phyloP scores from a whole-genome alignment of 1,284 basidiomycete genomes.

The Mrakiaceae sp. region DNA sequence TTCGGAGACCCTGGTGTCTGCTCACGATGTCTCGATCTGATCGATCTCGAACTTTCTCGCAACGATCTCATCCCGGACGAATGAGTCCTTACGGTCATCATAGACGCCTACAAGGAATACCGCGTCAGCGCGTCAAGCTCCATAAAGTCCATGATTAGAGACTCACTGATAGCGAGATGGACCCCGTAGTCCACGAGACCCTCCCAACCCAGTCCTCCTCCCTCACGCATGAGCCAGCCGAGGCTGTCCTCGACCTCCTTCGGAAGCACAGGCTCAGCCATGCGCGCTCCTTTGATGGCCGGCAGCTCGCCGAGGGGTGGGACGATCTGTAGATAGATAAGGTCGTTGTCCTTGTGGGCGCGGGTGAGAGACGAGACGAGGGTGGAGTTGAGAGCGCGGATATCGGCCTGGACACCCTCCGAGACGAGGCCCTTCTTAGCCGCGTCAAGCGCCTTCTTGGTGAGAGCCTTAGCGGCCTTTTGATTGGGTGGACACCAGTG shows the following conservation, averaged over 20 bases:
- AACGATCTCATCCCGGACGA: conserved; percentile 58
- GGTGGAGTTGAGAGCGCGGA: conserved; percentile 49
- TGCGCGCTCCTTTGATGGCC: conserved; percentile 51
- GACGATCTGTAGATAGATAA: conserved; percentile 87
- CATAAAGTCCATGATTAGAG: background rate
- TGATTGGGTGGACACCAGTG: no score
- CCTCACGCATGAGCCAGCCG: conserved; percentile 36
- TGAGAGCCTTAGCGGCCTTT: conserved; percentile 50
- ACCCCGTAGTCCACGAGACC: conserved; percentile 80
- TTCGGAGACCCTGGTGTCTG: background rate
- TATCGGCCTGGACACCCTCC: conserved; percentile 56
- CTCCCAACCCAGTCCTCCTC: conserved; percentile 50
- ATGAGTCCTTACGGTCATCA: conserved; percentile 64
- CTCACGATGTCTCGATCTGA: conserved; percentile 51
- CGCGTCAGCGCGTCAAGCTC: conserved; percentile 4
- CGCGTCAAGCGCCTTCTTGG: conserved; percentile 62
- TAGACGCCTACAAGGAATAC: conserved; percentile 57
- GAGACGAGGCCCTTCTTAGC: conserved; percentile 53
- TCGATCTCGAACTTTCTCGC: conserved; percentile 57
- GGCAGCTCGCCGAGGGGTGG: conserved; percentile 61
- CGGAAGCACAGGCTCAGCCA: conserved; percentile 56
- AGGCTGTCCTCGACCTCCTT: conserved; percentile 50
- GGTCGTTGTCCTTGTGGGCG: conserved; percentile 83
- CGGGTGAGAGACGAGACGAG: conserved; percentile 44
- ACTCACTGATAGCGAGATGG: conserved; percentile 70